phyloP scores from a whole-genome alignment of 1,139 yeast species.

The Suhomyces bokatorum region DNA sequence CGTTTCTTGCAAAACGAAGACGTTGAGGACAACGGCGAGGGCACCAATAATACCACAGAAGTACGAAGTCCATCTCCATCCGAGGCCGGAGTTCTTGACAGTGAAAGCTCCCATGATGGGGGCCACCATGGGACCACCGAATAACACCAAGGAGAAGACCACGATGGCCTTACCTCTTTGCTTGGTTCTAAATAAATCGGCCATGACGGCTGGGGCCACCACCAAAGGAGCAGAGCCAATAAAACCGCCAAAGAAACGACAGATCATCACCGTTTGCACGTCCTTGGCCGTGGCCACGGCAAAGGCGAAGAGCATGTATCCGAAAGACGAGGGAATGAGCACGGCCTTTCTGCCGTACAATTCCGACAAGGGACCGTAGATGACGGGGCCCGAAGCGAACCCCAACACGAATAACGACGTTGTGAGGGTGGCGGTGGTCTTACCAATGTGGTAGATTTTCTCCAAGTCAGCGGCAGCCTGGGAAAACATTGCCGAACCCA shows the following conservation, averaged over 20 bases:
- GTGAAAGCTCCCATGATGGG: constrained; percentile 52
- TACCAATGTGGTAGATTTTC: constrained; percentile 49
- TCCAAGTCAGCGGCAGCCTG: constrained; percentile 47
- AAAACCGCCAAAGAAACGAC: constrained; percentile 75
- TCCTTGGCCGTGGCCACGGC: constrained; percentile 75
- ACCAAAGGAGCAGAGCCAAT: constrained; percentile 81
- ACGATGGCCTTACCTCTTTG: constrained; percentile 70
- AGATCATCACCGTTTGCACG: constrained; percentile 66
- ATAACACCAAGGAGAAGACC: constrained; percentile 65
- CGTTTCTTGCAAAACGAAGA: constrained; percentile 47
- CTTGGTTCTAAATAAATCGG: constrained; percentile 65
- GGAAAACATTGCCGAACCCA: constrained; percentile 66
- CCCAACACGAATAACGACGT: constrained; percentile 76
- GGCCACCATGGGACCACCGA: constrained; percentile 73
- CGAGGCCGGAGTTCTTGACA: constrained; percentile 26
- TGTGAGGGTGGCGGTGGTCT: constrained; percentile 60
- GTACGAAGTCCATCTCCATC: constrained; percentile 64
- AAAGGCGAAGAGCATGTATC: constrained; percentile 61
- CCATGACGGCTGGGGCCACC: constrained; percentile 80
- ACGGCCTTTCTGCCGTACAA: constrained; percentile 68
- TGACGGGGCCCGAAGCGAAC: constrained; percentile 77
- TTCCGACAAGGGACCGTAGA: constrained; percentile 83
- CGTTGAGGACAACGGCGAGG: constrained; percentile 28
- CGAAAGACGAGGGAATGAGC: constrained; percentile 52
- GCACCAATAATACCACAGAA: constrained; percentile 52